A percentile compares a stretch with the other conserved stretches of the same genome.
These are phyloP conservation scores for Trichoderma sp. DNA, from an alignment of 2,329 filamentous ascomycete genomes.

Conservation along the genomic window DNA sequence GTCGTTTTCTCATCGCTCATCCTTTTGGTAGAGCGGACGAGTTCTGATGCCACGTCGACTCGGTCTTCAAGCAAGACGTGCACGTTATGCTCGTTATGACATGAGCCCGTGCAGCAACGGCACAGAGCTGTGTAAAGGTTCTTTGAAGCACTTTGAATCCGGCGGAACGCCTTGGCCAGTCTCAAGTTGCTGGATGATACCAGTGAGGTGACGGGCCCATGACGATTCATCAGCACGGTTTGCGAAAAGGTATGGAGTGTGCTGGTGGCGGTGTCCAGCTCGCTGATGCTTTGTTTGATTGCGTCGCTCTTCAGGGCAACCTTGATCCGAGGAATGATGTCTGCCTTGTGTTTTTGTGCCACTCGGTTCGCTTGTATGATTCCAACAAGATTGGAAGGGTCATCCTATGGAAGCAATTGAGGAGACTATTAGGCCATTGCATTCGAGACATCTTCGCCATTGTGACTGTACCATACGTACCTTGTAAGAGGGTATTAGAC, in stretches of 20 bases:
- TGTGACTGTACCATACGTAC: neutral
- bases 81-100: slow-evolving; percentile 19
- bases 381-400: slow-evolving; percentile 10
- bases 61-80: slow-evolving; percentile 24
- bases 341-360: neutral
- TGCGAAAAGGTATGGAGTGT: slow-evolving; percentile 19
- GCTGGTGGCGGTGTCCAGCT: slow-evolving; percentile 18
- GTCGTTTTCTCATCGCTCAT: neutral
- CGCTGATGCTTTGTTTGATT: slow-evolving; percentile 20
- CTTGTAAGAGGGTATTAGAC: slow-evolving; percentile 20
- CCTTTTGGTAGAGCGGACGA: neutral
- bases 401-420: neutral
- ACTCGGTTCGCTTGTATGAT: slow-evolving; percentile 22
- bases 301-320: slow-evolving; percentile 18
- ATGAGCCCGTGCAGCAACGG: neutral
- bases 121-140: slow-evolving; percentile 15
- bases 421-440: neutral
- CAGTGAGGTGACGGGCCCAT: neutral
- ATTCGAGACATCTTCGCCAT: neutral
- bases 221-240: slow-evolving; percentile 14
- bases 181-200: neutral
- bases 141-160: slow-evolving; percentile 14
- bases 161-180: slow-evolving; percentile 14
- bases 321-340: slow-evolving; percentile 11
- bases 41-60: slow-evolving; percentile 5